Conservation (phyloP, 257 asterid genomes). For the Gynochthodes officinalis region DNA sequence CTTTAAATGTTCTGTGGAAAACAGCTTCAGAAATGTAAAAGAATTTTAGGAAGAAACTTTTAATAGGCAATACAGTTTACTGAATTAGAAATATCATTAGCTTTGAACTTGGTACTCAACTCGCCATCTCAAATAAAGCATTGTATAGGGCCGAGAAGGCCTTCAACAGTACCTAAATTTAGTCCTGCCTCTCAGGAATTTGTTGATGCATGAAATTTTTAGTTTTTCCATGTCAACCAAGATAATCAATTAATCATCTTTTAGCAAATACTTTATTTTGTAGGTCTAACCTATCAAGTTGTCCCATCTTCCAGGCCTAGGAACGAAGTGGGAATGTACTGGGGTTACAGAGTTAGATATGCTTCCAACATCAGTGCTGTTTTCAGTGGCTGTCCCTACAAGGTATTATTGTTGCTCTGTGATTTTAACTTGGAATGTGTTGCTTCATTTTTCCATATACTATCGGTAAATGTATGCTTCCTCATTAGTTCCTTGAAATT, state of each 20-base stretch:
- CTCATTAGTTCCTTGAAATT: not conserved
- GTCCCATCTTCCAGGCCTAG: slow-evolving; percentile 81
- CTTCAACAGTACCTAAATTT: no score
- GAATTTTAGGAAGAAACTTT: not conserved
- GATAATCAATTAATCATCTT: not conserved
- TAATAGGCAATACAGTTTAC: not conserved
- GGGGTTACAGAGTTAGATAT: slow-evolving; percentile 92
- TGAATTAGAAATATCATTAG: not conserved
- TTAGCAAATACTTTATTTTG: slow-evolving; percentile 18
- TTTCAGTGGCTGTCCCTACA: slow-evolving; percentile 68
- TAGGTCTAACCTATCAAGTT: slow-evolving; percentile 59
- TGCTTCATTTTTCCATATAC: not conserved
- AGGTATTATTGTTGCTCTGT: slow-evolving; percentile 39
- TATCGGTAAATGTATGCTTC: not conserved
- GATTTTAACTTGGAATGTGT: not conserved
- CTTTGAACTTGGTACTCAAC: not conserved
- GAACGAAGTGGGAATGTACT: slow-evolving; percentile 73
- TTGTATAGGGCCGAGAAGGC: not conserved
- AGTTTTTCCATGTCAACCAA: not conserved
- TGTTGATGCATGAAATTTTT: no score
- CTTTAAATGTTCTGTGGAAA: not conserved
- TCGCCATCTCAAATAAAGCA: not conserved
- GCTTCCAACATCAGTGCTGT: slow-evolving; percentile 84
- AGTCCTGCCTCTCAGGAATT: no score
- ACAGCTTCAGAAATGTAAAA: not conserved